Percentiles rank a stretch among this genome's conserved stretches.
Evolutionary conservation across 129 eudicot species (phyloP).

Genomic region (Sambucus nigra): DNA sequence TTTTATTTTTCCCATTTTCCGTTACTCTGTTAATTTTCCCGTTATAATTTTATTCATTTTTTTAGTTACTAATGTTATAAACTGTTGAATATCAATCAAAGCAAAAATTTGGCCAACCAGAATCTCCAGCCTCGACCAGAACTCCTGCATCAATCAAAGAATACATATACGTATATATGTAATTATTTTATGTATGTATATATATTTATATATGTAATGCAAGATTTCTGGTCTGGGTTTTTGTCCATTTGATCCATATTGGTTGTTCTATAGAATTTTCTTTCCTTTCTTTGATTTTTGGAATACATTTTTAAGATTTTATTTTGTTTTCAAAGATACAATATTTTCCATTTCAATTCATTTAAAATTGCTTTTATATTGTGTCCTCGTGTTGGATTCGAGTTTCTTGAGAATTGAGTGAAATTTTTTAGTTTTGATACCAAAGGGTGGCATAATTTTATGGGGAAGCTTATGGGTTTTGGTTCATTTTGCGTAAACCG

Average conservation of each 20-base stretch:
- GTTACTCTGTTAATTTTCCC: neutral
- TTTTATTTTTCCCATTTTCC: neutral
- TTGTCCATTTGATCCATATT: slow-evolving; percentile 9
- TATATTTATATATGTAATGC: slow-evolving; percentile 22
- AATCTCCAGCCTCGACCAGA: slow-evolving; percentile 56
- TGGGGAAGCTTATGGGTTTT: slow-evolving; percentile 8
- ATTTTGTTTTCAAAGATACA: neutral
- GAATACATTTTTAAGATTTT: neutral
- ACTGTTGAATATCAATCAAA: slow-evolving; percentile 1
- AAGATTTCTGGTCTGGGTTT: slow-evolving; percentile 65
- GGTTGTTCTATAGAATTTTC: neutral
- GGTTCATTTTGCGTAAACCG: neutral
- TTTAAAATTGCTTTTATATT: neutral
- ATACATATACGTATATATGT: neutral
- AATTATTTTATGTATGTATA: slow-evolving; percentile 10
- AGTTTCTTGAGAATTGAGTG: slow-evolving; percentile 16
- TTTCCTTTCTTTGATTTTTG: slow-evolving; percentile 10
- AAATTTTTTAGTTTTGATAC: slow-evolving; percentile 20
- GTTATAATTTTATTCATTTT: neutral
- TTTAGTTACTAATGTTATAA: neutral
- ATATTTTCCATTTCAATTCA: neutral
- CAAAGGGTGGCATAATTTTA: slow-evolving; percentile 8
- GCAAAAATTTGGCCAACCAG: slow-evolving; percentile 34
- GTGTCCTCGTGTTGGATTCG: slow-evolving; percentile 17
- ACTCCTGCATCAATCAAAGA: slow-evolving; percentile 38